Conservation (phyloP, 176 grass and related monocot genomes). For the Aegilops longissima region DNA sequence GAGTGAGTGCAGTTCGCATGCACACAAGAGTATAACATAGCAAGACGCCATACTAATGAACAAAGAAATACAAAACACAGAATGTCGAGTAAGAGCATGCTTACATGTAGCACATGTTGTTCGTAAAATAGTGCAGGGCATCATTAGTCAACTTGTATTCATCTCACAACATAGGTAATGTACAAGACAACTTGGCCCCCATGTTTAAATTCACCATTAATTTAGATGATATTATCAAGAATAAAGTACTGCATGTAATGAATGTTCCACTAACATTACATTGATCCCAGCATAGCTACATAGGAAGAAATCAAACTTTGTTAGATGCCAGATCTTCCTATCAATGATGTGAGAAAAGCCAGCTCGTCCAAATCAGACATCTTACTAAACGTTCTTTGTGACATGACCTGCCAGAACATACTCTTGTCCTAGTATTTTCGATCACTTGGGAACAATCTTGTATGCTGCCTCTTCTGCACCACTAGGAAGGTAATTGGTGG, state of each 20-base stretch:
- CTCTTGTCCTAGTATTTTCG: conserved; percentile 24
- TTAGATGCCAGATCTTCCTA: conserved; percentile 61
- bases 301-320: conserved; percentile 73
- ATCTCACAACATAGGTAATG: conserved; percentile 80
- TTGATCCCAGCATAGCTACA: conserved; percentile 74
- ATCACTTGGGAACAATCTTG: conserved; percentile 53
- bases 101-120: no score
- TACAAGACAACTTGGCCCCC: conserved; percentile 58
- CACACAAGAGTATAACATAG: conserved; percentile 17
- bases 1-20: conserved; percentile 29
- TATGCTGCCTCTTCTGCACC: conserved; percentile 86
- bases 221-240: no score
- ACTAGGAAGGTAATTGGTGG: conserved; percentile 70
- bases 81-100: no score
- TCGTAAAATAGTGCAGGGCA: conserved; percentile 35
- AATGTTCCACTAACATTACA: conserved; percentile 28
- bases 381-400: neutral
- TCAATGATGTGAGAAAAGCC: conserved; percentile 35
- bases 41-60: neutral
- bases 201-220: neutral
- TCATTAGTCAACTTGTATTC: conserved; percentile 73
- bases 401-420: conserved; percentile 56
- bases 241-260: no score
- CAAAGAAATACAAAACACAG: neutral
- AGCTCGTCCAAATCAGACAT: neutral